Conservation (phyloP, 345 rosid species). For the Litchi chinensis region DNA sequence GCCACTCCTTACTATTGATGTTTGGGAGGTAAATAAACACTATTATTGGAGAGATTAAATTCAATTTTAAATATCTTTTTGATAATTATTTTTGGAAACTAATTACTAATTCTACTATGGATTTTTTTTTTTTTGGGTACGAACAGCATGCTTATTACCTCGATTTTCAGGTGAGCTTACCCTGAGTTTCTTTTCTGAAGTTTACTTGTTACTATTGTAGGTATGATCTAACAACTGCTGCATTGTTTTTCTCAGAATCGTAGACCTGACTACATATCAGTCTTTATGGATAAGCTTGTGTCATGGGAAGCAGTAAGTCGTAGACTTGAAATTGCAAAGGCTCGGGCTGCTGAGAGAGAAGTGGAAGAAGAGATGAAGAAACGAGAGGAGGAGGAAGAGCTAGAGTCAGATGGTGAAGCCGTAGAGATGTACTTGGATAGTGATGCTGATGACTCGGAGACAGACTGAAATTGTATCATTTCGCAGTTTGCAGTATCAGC, state of each 20-base stretch:
- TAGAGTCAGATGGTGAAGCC: conserved; percentile 32
- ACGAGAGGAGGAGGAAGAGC: conserved; percentile 35
- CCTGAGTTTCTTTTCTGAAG: conserved; percentile 8
- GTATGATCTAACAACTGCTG: neutral
- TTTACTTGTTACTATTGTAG: neutral
- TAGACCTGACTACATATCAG: conserved; percentile 64
- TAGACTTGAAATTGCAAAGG: conserved; percentile 74
- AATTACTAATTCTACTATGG: conserved; percentile 20
- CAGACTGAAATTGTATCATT: conserved; percentile 34
- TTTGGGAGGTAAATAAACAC: conserved; percentile 78
- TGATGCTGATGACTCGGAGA: conserved; percentile 50
- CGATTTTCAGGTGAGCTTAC: conserved; percentile 72
- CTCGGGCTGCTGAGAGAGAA: conserved; percentile 59
- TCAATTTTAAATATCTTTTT: neutral
- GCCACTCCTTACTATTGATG: conserved; percentile 93
- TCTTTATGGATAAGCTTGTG: conserved; percentile 77
- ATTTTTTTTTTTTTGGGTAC: conserved; percentile 20
- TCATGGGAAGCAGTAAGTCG: conserved; percentile 86
- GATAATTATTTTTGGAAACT: neutral
- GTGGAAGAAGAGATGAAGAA: conserved; percentile 54
- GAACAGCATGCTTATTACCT: conserved; percentile 93
- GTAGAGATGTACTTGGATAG: conserved; percentile 35
- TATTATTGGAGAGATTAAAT: neutral
- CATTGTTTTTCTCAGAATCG: conserved; percentile 49
- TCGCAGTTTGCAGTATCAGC: neutral